Base-by-base conservation (phyloP, 2,329 filamentous ascomycete genomes). In the Akanthomyces uredinophilus region DNA sequence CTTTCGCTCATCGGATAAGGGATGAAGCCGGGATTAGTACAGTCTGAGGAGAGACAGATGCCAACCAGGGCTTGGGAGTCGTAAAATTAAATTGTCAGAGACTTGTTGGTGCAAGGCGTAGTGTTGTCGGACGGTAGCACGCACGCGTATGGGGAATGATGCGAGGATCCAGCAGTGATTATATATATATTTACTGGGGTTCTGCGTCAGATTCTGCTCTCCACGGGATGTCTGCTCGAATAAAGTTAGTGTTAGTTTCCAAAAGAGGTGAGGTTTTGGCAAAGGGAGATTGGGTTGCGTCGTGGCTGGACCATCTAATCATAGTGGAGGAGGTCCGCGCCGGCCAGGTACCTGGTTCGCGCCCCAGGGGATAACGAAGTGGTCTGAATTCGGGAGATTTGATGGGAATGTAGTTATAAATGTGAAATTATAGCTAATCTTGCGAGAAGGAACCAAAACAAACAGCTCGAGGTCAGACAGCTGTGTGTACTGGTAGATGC, bases 311-410 rank as follows among this genome's bases (percentile, higher is more conserved):
- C 44, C 20, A 39, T 24, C 35, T 18, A 32, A 24, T 13, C 46
- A 39, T 35, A 22, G 56, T 41, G 56, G 46, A 58, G 44, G 43
- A 37, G 46, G 20, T 29, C 39, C 16, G 46, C 22, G 32, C 24
- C 20, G 55, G 46, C 27, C 47, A 37, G 47, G 37, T 60, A 37
- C 37, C 57, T 52, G 49, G 14, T 39, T 18, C 18, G 16, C 20
- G 5, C 29, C 20, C 32, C 39, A 58, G 56, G 47, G 49, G 18
- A 52, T 44, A 47, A 52, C 24, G 46, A 53, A 53, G 46, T 60
- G 49, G 39, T 46, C 35, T n/a, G 57, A 60, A 53, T 52, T 52
- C 49, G 54, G 57, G 57, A 60, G 53, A 60, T 60, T 60, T 60
- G 57, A 60, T 60, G 47, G 56, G 47, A n/a, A 51, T 29, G 8